Evolutionary conservation across 441 rosid species (phyloP), one percentile per base, ranked within the genome.

Genomic region (Euphorbia schlechtendalii): DNA sequence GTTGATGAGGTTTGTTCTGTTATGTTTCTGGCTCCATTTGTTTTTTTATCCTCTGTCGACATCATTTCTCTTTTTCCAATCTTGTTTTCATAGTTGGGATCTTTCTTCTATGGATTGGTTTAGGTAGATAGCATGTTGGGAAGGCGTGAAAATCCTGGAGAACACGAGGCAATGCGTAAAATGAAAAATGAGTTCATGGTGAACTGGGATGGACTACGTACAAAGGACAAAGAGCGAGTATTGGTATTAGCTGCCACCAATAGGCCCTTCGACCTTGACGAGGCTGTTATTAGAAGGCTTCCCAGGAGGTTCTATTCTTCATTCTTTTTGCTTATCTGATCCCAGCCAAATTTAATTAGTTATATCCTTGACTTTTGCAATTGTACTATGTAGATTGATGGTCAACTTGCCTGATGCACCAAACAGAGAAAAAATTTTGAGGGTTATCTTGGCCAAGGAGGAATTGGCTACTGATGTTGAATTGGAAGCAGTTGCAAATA

Each of bases 51-150:
- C 46, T 10, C 17, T 12, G 1, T 12, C 2, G 0, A 2, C 46
- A 10, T 12, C 14, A 41, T 46, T 17, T 21, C 27, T 21, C 71
- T 3, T 21, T 51, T 20, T 18, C 20, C 13, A 24, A 14, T 7
- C 3, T 45, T 8, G 36, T 30, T 36, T 15, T 25, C 1, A 9
- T 40, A 6, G 18, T 34, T 58, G 14, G 5, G 9, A 6, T 34
- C 32, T 64, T 30, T 59, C 45, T 61, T 60, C 41, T 61, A 63
- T 57, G 34, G 3, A 32, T 56, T 41, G 40, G 65, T 60, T 60
- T 79, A 95, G 99, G 99, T 95, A 68, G 98, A 95, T 77, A 95
- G 99, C 76, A 92, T 95, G 98, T 77, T 95, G 66, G 99, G 98
- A 70, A 87, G 99, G 72, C 89, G 97, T 54, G 99, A 95, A 77